These are phyloP conservation scores for Fusarium illudens DNA, from an alignment of 2,329 filamentous ascomycete genomes.

Conservation along the genomic window DNA sequence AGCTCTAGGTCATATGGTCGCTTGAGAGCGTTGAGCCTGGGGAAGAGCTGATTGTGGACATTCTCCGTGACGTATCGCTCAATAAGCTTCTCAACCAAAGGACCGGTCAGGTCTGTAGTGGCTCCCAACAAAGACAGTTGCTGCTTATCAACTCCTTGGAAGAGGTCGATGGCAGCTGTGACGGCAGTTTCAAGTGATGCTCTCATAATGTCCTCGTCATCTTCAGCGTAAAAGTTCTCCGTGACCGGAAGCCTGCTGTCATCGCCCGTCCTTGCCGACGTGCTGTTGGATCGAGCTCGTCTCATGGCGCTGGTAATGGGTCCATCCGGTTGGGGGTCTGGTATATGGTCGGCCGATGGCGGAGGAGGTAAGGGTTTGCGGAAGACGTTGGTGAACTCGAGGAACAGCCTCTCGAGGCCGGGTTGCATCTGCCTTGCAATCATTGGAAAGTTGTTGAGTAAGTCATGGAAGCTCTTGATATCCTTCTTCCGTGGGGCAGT, in stretches of 20 bases:
- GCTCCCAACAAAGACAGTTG: constrained; percentile 91
- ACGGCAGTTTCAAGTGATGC: constrained; percentile 90
- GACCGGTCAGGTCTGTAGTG: constrained; percentile 92
- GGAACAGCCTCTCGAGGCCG: constrained; percentile 87
- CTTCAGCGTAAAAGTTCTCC: constrained; percentile 78
- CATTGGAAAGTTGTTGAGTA: constrained; percentile 91
- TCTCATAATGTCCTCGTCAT: constrained; percentile 91
- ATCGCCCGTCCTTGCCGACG: constrained; percentile 47
- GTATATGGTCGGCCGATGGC: constrained; percentile 67
- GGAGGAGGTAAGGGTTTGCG: constrained; percentile 85
- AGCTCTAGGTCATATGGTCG: constrained; percentile 85
- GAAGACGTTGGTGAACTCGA: constrained; percentile 86
- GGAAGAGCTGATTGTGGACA: constrained; percentile 89
- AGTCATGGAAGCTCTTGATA: constrained; percentile 87
- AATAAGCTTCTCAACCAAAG: constrained; percentile 90
- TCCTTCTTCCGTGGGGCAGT: constrained; percentile 76
- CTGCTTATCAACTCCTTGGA: constrained; percentile 94
- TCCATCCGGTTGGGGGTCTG: constrained; percentile 66
- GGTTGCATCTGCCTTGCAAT: constrained; percentile 96
- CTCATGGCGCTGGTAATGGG: constrained; percentile 64
- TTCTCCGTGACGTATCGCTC: constrained; percentile 95
- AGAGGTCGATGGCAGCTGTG: constrained; percentile 92
- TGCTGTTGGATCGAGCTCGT: constrained; percentile 62
- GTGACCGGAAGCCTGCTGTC: constrained; percentile 56
- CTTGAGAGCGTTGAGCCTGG: constrained; percentile 79